Conservation (phyloP, 2,329 filamentous ascomycete species). For the Botrytis deweyae region DNA sequence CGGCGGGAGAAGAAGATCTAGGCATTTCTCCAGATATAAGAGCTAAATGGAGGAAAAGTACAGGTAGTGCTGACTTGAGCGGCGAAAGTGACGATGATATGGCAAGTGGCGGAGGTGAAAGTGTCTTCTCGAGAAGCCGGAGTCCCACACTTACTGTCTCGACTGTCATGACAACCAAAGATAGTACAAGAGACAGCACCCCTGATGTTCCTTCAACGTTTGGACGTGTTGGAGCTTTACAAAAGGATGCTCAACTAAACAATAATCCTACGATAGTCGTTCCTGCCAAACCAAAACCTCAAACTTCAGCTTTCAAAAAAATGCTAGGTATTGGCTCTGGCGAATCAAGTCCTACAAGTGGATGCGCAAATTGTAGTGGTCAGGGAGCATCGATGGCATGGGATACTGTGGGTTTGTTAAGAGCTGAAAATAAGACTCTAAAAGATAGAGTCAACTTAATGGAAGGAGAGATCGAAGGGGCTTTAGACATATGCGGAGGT, state of each 20-base stretch:
- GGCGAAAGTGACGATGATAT: slow-evolving; percentile 22
- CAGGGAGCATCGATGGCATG: slow-evolving; percentile 60
- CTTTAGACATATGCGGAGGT: slow-evolving; percentile 44
- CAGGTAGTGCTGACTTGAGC: slow-evolving; percentile 41
- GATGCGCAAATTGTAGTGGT: slow-evolving; percentile 58
- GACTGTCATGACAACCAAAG: slow-evolving; percentile 19
- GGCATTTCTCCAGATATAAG: slow-evolving; percentile 28
- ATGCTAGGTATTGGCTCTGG: slow-evolving; percentile 41
- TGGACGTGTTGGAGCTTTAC: slow-evolving; percentile 13
- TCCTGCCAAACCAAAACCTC: slow-evolving; percentile 38
- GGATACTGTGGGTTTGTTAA: slow-evolving; percentile 61
- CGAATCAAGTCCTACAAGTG: slow-evolving; percentile 29
- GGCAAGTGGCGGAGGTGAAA: slow-evolving; percentile 20
- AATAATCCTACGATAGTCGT: slow-evolving; percentile 23
- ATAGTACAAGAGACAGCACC: slow-evolving; percentile 18
- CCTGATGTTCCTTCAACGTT: slow-evolving; percentile 1
- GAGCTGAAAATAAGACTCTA: slow-evolving; percentile 61
- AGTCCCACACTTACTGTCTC: slow-evolving; percentile 50
- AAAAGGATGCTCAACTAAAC: background rate
- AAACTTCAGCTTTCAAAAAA: slow-evolving; percentile 50
- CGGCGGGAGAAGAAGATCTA: slow-evolving; percentile 32
- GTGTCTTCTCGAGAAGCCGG: slow-evolving; percentile 57
- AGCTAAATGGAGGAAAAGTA: slow-evolving; percentile 26
- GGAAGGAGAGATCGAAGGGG: slow-evolving; percentile 60
- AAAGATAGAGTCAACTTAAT: slow-evolving; percentile 59